Base-by-base conservation (phyloP, 1,284 basidiomycete genomes). In the Trichosporon ovoides region DNA sequence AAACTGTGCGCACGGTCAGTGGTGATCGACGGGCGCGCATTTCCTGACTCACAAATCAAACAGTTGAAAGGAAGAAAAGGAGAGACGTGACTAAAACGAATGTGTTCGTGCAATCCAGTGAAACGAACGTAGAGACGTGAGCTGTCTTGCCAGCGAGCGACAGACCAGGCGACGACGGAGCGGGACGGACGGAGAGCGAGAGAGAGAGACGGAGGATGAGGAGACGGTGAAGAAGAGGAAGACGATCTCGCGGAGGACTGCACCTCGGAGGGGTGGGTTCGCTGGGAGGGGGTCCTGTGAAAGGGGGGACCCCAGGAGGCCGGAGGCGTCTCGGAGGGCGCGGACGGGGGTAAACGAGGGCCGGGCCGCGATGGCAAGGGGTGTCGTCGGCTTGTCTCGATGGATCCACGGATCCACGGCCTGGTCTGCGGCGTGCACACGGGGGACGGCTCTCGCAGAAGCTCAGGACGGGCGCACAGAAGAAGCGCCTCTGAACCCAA, bases 41-140 rank as follows among this genome's bases (percentile, higher is more conserved):
- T 31, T 43, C 19, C n/a, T 22, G n/a, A 34, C 18, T 54, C 31
- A 40, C 19, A 46, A 35, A 36, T 35, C 31, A 31, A 34, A 54
- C 52, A 53, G 43, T 11, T 33, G 38, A 16, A 35, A 46, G 12
- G 38, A 35, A 38, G 22, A n/a, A 40, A 54, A 54, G 7, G 52
- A 43, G 31, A 24, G 38, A 43, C 38, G 33, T 40, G 38, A 54
- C 14, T 16, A 31, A 22, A 54, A 54, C 9, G 53, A 54, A 35
- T 54, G 53, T 54, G 53, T 54, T 54, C 53, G 53, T 54, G 18
- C 53, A 54, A 54, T 48, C 43, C 43, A 48, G 43, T 33, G 38
- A 31, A 54, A 54, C 53, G 31, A 36, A 35, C 31, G 38, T 54
- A 33, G 22, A 40, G 52, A 37, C 12, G 50, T 18, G 35, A 24